Conservation (phyloP, 2,329 filamentous ascomycete genomes). For the Cladophialophora chaetospira region DNA sequence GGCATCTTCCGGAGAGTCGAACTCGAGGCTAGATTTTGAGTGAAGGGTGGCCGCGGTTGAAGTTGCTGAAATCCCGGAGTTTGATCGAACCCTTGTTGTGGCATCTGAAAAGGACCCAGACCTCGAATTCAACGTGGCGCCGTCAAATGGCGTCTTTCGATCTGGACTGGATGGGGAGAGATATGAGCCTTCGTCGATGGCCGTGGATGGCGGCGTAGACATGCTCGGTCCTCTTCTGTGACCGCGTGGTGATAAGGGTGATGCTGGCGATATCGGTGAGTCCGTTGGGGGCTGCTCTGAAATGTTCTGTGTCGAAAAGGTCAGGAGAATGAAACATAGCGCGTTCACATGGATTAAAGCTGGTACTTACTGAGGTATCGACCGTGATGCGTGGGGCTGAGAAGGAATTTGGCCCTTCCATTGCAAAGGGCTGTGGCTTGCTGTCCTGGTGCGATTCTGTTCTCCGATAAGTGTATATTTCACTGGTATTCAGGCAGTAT, state of each 20-base stretch:
- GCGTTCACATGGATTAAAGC: not conserved
- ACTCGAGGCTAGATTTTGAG: slow-evolving; percentile 30
- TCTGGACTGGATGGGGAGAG: slow-evolving; percentile 38
- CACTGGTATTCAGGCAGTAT: not conserved
- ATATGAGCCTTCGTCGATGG: slow-evolving; percentile 28
- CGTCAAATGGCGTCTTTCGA: slow-evolving; percentile 40
- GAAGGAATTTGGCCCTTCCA: slow-evolving; percentile 21
- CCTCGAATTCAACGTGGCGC: slow-evolving; percentile 47
- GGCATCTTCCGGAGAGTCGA: slow-evolving; percentile 33
- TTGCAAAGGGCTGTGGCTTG: slow-evolving; percentile 15
- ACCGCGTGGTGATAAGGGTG: slow-evolving; percentile 12
- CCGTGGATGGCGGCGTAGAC: slow-evolving; percentile 30
- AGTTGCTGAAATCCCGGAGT: slow-evolving; percentile 31
- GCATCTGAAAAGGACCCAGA: slow-evolving; percentile 42
- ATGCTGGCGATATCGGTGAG: slow-evolving; percentile 18
- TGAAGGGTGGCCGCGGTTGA: slow-evolving; percentile 25
- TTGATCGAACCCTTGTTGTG: slow-evolving; percentile 40
- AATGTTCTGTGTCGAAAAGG: slow-evolving; percentile 20
- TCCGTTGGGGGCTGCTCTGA: slow-evolving; percentile 13
- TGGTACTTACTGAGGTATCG: slow-evolving; percentile 31
- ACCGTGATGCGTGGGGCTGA: slow-evolving; percentile 29
- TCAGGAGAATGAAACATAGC: slow-evolving; percentile 17
- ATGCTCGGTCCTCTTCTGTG: slow-evolving; percentile 26
- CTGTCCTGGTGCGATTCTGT: not conserved
- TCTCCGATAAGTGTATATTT: not conserved